Evolutionary conservation across 257 asterid species (phyloP).

Genomic region (Gentiana dahurica): DNA sequence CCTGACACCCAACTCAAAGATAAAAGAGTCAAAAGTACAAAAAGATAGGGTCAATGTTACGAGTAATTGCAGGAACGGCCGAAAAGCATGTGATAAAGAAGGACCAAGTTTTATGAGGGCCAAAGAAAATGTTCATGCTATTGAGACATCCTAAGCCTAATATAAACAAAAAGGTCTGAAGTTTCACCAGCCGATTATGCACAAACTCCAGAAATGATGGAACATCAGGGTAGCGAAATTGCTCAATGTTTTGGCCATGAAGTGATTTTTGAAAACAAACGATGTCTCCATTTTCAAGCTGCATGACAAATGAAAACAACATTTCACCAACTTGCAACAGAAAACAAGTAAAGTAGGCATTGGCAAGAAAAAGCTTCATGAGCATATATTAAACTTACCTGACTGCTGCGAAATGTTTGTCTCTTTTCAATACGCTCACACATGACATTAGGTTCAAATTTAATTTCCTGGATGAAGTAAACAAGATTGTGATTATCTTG

Average conservation of each 20-base stretch:
- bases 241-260: constrained; percentile 34
- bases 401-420: constrained; percentile 41
- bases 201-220: constrained; percentile 69
- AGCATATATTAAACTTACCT: constrained; percentile 27
- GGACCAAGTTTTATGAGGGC: neutral
- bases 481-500: neutral
- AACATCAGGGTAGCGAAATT: constrained; percentile 51
- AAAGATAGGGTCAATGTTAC: too few relatives aligned
- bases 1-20: too few relatives aligned
- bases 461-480: constrained; percentile 49
- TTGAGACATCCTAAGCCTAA: neutral
- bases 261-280: constrained; percentile 59
- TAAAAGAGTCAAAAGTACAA: too few relatives aligned
- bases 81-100: too few relatives aligned
- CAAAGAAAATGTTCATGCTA: neutral
- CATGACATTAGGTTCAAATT: constrained; percentile 71
- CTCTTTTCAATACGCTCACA: constrained; percentile 62
- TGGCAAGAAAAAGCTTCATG: constrained; percentile 2
- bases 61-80: too few relatives aligned
- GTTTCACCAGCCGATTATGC: constrained; percentile 63
- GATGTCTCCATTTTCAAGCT: constrained; percentile 85
- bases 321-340: neutral
- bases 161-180: neutral
- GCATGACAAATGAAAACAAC: constrained; percentile 12
- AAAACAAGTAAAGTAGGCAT: neutral